Percentiles rank a stretch among this genome's conserved stretches.
Evolutionary conservation across 805 yeast genomes (phyloP).

Genomic region (Lipomyces orientalis): DNA sequence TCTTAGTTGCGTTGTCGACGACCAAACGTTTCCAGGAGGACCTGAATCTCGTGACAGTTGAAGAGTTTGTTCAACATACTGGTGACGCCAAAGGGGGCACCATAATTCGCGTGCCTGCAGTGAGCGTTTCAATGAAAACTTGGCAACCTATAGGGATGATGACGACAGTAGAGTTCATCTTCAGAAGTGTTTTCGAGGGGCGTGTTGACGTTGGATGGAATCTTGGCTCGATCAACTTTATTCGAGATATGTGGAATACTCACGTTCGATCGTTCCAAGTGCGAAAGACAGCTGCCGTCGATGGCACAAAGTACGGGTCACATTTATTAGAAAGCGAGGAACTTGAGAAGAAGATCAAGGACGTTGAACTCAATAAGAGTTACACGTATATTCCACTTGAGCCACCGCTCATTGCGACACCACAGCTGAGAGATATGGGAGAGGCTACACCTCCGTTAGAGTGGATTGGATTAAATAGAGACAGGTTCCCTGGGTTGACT

Average conservation of each 20-base stretch:
- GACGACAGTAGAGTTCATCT: slow-evolving; percentile 67
- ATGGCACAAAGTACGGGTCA: slow-evolving; percentile 40
- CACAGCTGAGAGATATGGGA: slow-evolving; percentile 88
- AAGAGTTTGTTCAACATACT: slow-evolving; percentile 62
- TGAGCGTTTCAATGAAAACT: slow-evolving; percentile 75
- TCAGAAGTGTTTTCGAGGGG: slow-evolving; percentile 79
- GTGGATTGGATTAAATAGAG: slow-evolving; percentile 95
- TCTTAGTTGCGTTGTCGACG: slow-evolving; percentile 69
- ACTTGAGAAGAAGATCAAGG: slow-evolving; percentile 53
- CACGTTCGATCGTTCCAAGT: slow-evolving; percentile 76
- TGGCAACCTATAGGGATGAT: slow-evolving; percentile 59
- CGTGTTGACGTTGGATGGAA: slow-evolving; percentile 94
- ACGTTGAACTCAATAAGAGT: slow-evolving; percentile 50
- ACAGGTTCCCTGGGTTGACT: slow-evolving; percentile 81
- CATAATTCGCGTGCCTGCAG: slow-evolving; percentile 78
- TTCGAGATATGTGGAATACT: slow-evolving; percentile 89
- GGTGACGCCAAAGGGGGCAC: slow-evolving; percentile 74
- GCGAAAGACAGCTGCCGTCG: slow-evolving; percentile 53
- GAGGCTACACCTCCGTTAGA: slow-evolving; percentile 98
- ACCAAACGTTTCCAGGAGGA: slow-evolving; percentile 57
- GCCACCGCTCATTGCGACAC: slow-evolving; percentile 85
- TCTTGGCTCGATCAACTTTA: slow-evolving; percentile 85
- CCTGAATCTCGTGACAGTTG: slow-evolving; percentile 54
- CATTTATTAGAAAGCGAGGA: slow-evolving; percentile 44
- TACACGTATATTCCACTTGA: slow-evolving; percentile 67